Percentiles rank a stretch among this genome's conserved stretches.
These are phyloP conservation scores for Penicillium silybi DNA, from an alignment of 495 filamentous ascomycete genomes.

Conservation along the genomic window DNA sequence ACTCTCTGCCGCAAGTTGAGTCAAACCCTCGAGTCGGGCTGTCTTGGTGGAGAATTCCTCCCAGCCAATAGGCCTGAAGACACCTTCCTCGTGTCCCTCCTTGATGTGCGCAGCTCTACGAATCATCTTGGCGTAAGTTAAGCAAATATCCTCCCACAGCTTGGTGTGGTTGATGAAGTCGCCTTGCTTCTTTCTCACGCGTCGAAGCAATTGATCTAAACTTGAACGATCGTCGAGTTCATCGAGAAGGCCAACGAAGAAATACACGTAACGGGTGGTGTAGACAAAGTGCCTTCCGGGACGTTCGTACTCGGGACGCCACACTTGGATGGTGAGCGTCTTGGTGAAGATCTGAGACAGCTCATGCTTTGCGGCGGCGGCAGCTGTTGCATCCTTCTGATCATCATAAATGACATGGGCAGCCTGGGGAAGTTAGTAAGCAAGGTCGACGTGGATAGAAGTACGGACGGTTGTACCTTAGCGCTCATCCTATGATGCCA, in stretches of 20 bases:
- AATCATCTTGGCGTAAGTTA: constrained; percentile 66
- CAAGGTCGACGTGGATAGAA: too few relatives aligned
- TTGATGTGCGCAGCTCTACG: constrained; percentile 63
- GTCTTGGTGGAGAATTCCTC: constrained; percentile 74
- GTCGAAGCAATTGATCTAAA: constrained; percentile 75
- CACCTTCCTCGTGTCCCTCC: constrained; percentile 65
- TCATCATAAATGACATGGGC: constrained; percentile 72
- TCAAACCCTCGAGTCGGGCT: constrained; percentile 50
- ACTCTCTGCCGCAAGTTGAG: constrained; percentile 38
- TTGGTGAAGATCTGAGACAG: constrained; percentile 90
- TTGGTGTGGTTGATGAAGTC: constrained; percentile 83
- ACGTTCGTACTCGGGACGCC: constrained; percentile 91
- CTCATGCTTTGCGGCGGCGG: constrained; percentile 65
- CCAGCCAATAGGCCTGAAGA: constrained; percentile 71
- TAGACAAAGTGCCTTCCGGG: constrained; percentile 92
- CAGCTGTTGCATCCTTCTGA: constrained; percentile 40
- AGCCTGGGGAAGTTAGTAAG: constrained; percentile 33
- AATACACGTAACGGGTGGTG: constrained; percentile 81
- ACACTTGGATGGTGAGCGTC: constrained; percentile 91
- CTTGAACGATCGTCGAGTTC: constrained; percentile 72
- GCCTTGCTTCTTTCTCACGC: constrained; percentile 73
- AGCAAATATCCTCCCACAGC: constrained; percentile 79
- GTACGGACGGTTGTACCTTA: constrained; percentile 40
- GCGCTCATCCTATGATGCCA: constrained; percentile 96
- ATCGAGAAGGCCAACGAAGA: constrained; percentile 70